Base-by-base conservation (phyloP, 306 rosid genomes). In the Quercus ilex region DNA sequence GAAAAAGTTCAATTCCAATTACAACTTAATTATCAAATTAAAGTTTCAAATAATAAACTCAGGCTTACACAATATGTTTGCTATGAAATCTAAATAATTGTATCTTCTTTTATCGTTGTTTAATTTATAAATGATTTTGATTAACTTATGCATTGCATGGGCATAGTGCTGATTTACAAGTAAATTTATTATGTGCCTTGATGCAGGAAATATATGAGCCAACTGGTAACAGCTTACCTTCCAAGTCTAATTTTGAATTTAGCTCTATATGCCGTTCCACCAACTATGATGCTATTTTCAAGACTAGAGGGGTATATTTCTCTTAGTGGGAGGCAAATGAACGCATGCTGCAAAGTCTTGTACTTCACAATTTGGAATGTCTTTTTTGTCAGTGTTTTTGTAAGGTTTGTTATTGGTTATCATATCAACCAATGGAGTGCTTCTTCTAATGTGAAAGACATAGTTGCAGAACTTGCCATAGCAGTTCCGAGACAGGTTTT, bases 301-400 rank as follows among this genome's bases (percentile, higher is more conserved):
- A 56, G 88, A 25, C 72, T 89, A 81, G 98, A 93, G 85, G 99
- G 99, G 21, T 79, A 83, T 73, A 82, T 93, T 84, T 95, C 99
- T 35, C 97, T 97, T 73, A 90, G 98, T 79, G 82, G 81, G 77
- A 90, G 97, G 90, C 93, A 95, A 84, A 89, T 71, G 85, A 91
- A 97, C 79, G 98, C 98, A 19, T 90, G 98, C 89, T 57, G 68
- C 88, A 93, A 95, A 91, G 87, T 95, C 75, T 86, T 95, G 85
- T 90, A 75, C 85, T 95, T 95, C 90, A 85, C 90, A 41, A 93
- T 95, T 81, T 95, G 98, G 98, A 95, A 95, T 85, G 98, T 93
- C 69, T 95, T 95, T 85, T 93, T 93, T 55, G 91, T 91, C 59
- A 93, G 91, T 81, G 85, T 91, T 71, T 91, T 95, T 77, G 81